Base-by-base conservation (phyloP, 225 moss, liverwort and hornwort species). In the Ulota crispa region DNA sequence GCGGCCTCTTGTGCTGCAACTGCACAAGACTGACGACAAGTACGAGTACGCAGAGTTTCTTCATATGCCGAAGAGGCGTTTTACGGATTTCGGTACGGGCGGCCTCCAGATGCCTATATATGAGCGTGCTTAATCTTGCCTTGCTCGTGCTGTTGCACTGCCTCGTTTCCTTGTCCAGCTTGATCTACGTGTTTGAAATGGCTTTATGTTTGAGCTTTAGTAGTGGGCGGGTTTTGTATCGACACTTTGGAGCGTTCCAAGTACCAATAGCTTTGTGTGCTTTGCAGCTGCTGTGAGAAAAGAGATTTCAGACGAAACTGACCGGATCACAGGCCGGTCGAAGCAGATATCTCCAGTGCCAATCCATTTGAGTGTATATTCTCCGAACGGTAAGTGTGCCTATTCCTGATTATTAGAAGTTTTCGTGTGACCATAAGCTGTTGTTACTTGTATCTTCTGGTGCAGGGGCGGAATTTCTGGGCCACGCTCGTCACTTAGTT, bases 41-140 rank as follows among this genome's bases (percentile, higher is more conserved):
- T 89, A 92, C 54, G 95, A 97, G 78, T 97, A 92, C 28, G 93
- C 91, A 26, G 93, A 97, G 83, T 97, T 97, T 84, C 97, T 95
- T 66, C 97, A 97, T 55, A 87, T 90, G 82, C 93, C 95, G 43
- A 90, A 89, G 82, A 94, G 85, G 85, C 84, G 93, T 78, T 97
- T 95, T 64, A 88, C 92, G 63, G 97, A 95, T 83, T 97, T 95
- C 70, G 88, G 94, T 94, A 89, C 11, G 64, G 16, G 41, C 37
- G 31, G 56, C 53, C 60, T 75, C 41, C n/a, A 63, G 31, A 31
- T n/a, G 8, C 24, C 30, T 80, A 9, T 80, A 24, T 24, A 7
- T 23, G 45, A 72, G n/a, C 43, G 41, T 65, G 60, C 30, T 74
- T 47, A 43, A 74, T 47, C 9, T 42, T 82, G 53, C 31, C 52